A percentile compares a stretch with the other conserved stretches of the same genome.
Conservation (phyloP, 306 rosid genomes). For the Rosa chinensis region DNA sequence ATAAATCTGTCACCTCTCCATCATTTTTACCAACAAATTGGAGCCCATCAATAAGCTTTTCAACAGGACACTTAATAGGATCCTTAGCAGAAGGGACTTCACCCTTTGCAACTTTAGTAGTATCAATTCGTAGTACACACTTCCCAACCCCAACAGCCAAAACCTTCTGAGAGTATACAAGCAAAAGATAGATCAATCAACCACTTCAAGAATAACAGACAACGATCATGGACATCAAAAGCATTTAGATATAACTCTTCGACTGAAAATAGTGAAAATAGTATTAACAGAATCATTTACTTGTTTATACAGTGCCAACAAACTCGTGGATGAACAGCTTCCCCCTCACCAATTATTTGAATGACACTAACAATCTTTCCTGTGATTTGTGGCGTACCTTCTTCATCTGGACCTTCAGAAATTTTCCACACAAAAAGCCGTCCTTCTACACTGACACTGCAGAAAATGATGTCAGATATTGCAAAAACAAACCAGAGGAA, state of each 20-base stretch:
- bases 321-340: conserved; percentile 76
- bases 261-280: background rate
- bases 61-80: too few species aligned
- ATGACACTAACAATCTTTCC: conserved; percentile 72
- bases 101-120: too few species aligned
- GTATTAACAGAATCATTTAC: conserved; percentile 37
- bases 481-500: conserved; percentile 11
- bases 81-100: too few species aligned
- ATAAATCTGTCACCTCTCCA: too few species aligned
- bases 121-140: too few species aligned
- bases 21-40: too few species aligned
- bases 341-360: conserved; percentile 76
- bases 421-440: conserved; percentile 92
- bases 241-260: background rate
- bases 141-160: too few species aligned
- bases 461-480: conserved; percentile 35
- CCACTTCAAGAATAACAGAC: background rate
- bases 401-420: conserved; percentile 95
- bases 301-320: conserved; percentile 99
- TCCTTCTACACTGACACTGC: conserved; percentile 89
- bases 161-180: too few species aligned
- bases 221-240: background rate
- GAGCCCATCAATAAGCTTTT: too few species aligned
- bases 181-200: background rate
- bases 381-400: conserved; percentile 81